Evolutionary conservation across 257 asterid species (phyloP), one percentile per base, ranked within the genome.

Genomic region (Ocimum tenuiflorum): DNA sequence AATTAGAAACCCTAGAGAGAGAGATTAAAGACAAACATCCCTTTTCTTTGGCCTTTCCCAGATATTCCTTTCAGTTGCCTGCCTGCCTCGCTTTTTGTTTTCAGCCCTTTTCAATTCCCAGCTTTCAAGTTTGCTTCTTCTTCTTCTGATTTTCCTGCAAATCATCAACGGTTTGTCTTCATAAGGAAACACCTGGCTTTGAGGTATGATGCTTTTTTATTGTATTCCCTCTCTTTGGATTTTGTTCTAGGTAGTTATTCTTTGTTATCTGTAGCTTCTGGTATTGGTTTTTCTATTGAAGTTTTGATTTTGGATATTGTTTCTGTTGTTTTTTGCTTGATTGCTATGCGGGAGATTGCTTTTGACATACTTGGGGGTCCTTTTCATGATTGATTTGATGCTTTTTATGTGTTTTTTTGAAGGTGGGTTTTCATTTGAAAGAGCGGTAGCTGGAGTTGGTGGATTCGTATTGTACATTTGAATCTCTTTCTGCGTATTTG

Each of bases 1-100:
- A 75, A 61, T 73, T 69, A 31, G 76, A 74, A 80, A 81, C 79
- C 86, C 83, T 77, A 79, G 49, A 54, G 17, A 8, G 57, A 8
- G 57, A 14, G 49, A 45, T 63, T 56, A 15, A 17, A 41, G 59
- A 56, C 79, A 65, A 53, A 77, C 78, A 74, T 72, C 50, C 75
- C 18, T 31, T 39, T 57, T 36, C 35, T 58, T 55, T 66, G 35
- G 19, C 67, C 63, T 63, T 63, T 39, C 71, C 78, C 69, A 42
- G 43, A 74, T 63, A 61, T 49, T 58, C 73, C 20, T 61, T 58
- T 63, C 23, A 48, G 63, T 63, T 78, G 39, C 60, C 20, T 43
- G 47, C 47, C 47, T 42, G 47, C 47, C n/a, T 41, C 12, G 11
- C 42, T 41, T 8, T 22, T 59, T 14, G 15, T 63, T 55, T 48